Evolutionary conservation across 306 rosid genomes (phyloP), one percentile per base, ranked within the genome.

Genomic region (Cyclanthera cordifolia): DNA sequence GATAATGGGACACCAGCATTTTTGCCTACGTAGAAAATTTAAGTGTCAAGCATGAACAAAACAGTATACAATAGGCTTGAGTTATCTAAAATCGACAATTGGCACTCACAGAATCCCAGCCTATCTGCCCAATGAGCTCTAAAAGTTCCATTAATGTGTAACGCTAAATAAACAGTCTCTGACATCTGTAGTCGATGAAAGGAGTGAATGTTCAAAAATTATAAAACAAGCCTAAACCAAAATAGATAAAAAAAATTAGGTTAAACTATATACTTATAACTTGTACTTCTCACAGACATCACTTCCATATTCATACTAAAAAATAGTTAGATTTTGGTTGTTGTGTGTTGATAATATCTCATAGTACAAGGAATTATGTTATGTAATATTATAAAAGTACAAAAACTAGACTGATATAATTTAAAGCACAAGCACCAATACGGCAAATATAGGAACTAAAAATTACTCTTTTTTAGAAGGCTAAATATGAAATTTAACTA

Each of bases 131-230:
- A 92, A 69, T 85, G 95, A 57, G 85, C 85, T 87, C 98, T 87
- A 69, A 79, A 89, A 75, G 96, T 92, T 81, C 98, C 98, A 75
- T 92, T 92, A 39, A 81, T 87, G 80, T 92, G 90, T 78, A 92
- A 79, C 78, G 76, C 53, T 72, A 92, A 85, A 76, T 75, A 77
- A 75, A 82, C 85, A 13, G 89, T 72, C 66, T 75, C 74, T 20
- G 88, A 47, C 66, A 85, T 92, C 98, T 92, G 79, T 77, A 76
- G 77, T 54, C 41, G 72, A 60, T 80, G 63, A 78, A 76, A 54
- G 73, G 58, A 73, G 58, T 77, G 81, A 71, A 67, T 75, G 49
- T 2, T 32, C 27, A 39, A 43, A 4, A 11, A 39, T 37, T 55
- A 55, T 4, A 61, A 37, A 19, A 17, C 48, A 34, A 34, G 49